phyloP scores from a whole-genome alignment of 1,284 basidiomycete genomes.

The Waitea zeae region DNA sequence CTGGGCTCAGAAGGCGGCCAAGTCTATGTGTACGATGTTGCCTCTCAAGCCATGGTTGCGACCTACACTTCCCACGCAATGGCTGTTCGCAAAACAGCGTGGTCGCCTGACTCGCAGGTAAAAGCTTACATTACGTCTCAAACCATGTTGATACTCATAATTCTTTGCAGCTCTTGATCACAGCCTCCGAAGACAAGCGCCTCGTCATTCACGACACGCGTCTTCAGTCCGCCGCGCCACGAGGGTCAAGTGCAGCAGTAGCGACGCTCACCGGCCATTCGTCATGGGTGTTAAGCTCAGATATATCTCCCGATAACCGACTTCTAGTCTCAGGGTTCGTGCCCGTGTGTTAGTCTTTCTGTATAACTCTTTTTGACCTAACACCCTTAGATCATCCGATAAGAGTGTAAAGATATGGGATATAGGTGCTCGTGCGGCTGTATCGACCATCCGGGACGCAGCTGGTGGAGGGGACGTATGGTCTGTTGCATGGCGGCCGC shows the following conservation, averaged over 20 bases:
- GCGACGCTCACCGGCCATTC: slow-evolving; percentile 71
- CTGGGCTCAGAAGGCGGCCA: slow-evolving; percentile 69
- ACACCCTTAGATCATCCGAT: slow-evolving; percentile 79
- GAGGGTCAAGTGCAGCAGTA: slow-evolving; percentile 51
- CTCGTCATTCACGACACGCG: no score
- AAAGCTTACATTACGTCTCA: slow-evolving; percentile 5
- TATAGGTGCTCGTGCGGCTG: slow-evolving; percentile 55
- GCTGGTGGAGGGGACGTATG: slow-evolving; percentile 74
- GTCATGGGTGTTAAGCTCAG: slow-evolving; percentile 71
- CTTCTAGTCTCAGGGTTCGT: slow-evolving; percentile 66
- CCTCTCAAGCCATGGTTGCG: slow-evolving; percentile 38
- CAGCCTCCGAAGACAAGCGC: slow-evolving; percentile 78
- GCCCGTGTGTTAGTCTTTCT: slow-evolving; percentile 2
- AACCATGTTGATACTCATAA: slow-evolving; percentile 1
- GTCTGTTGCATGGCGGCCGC: slow-evolving; percentile 47
- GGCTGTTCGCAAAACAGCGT: slow-evolving; percentile 65
- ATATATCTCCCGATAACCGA: slow-evolving; percentile 64
- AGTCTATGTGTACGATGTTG: slow-evolving; percentile 65
- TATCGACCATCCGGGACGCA: slow-evolving; percentile 61
- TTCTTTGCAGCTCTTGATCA: slow-evolving; percentile 47
- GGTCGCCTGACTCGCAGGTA: slow-evolving; percentile 66
- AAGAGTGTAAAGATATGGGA: slow-evolving; percentile 83
- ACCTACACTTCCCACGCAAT: slow-evolving; percentile 78
- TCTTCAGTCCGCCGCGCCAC: slow-evolving; percentile 72
- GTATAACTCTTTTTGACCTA: slow-evolving; percentile 3